Percentiles rank a stretch among this genome's conserved stretches.
Evolutionary conservation across 768 basidiomycete genomes (phyloP).

Genomic region (Coprinopsis cinerea): DNA sequence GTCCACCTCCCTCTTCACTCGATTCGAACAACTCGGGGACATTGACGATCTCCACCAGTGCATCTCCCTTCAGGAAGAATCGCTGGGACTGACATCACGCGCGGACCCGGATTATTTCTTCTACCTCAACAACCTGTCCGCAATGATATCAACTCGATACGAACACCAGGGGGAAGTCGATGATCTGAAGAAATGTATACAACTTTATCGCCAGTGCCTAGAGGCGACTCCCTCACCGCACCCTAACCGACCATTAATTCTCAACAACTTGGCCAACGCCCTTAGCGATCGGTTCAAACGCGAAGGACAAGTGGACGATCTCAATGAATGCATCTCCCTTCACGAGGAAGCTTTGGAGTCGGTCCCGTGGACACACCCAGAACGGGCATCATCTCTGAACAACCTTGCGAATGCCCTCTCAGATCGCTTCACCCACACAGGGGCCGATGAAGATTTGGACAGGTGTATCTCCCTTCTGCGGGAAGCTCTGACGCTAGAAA

Average conservation of each 20-base stretch:
- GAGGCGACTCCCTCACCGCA: slow-evolving; percentile 2
- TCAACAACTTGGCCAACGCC: slow-evolving; percentile 12
- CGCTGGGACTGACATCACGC: slow-evolving; percentile 10
- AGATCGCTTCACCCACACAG: background rate
- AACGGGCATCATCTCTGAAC: background rate
- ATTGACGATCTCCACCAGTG: slow-evolving; percentile 13
- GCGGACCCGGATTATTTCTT: slow-evolving; percentile 10
- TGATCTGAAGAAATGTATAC: slow-evolving; percentile 13
- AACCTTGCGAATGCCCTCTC: background rate
- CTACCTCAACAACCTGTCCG: slow-evolving; percentile 12
- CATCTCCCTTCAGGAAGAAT: slow-evolving; percentile 12
- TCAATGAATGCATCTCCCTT: background rate
- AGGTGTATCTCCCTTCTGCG: background rate
- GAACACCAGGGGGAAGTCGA: background rate
- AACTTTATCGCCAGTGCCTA: slow-evolving; percentile 6
- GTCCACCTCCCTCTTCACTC: slow-evolving; percentile 11
- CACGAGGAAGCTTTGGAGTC: background rate
- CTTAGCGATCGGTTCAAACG: background rate
- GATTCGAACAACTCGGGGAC: slow-evolving; percentile 12
- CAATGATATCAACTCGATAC: background rate
- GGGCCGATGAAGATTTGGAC: background rate
- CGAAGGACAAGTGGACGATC: background rate
- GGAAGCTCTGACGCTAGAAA: background rate
- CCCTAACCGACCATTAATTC: slow-evolving; percentile 4
- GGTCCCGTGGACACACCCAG: background rate